These are phyloP conservation scores for Kazachstania martiniae DNA, from an alignment of 805 yeast genomes.

Conservation along the genomic window DNA sequence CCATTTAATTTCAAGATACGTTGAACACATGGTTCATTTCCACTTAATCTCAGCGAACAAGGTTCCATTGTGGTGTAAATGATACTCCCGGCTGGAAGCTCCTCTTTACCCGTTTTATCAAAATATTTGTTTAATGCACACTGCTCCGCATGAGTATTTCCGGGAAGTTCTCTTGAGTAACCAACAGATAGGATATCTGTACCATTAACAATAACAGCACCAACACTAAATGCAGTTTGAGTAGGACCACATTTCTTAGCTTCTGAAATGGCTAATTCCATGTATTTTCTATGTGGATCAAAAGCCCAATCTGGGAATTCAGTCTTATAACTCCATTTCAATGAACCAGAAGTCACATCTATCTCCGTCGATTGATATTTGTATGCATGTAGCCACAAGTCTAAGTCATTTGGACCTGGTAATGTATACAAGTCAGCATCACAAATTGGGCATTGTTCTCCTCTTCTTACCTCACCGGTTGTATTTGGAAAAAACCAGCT, in stretches of 20 bases:
- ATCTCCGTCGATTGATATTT: constrained; percentile 49
- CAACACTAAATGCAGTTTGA: constrained; percentile 82
- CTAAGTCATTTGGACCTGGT: constrained; percentile 82
- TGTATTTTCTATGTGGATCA: constrained; percentile 43
- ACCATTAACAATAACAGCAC: constrained; percentile 68
- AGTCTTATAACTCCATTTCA: constrained; percentile 64
- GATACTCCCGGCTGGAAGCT: constrained; percentile 65
- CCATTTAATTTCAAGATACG: constrained; percentile 47
- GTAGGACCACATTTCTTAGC: constrained; percentile 77
- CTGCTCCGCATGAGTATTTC: constrained; percentile 58
- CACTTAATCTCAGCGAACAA: constrained; percentile 79
- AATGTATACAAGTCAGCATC: constrained; percentile 65
- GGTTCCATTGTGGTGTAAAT: constrained; percentile 97
- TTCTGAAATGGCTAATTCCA: constrained; percentile 58
- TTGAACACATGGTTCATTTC: constrained; percentile 80
- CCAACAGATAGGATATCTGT: constrained; percentile 58
- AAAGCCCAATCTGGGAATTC: constrained; percentile 78
- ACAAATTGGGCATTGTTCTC: constrained; percentile 53
- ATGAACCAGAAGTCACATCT: constrained; percentile 17
- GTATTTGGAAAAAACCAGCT: constrained; percentile 53
- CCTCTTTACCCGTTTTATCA: constrained; percentile 21
- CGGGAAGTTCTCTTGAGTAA: constrained; percentile 64
- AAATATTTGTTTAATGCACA: constrained; percentile 77
- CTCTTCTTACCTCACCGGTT: constrained; percentile 58
- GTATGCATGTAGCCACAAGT: constrained; percentile 85